Conservation (phyloP, 2,329 filamentous ascomycete genomes). For the Fusarium sambucinum region DNA sequence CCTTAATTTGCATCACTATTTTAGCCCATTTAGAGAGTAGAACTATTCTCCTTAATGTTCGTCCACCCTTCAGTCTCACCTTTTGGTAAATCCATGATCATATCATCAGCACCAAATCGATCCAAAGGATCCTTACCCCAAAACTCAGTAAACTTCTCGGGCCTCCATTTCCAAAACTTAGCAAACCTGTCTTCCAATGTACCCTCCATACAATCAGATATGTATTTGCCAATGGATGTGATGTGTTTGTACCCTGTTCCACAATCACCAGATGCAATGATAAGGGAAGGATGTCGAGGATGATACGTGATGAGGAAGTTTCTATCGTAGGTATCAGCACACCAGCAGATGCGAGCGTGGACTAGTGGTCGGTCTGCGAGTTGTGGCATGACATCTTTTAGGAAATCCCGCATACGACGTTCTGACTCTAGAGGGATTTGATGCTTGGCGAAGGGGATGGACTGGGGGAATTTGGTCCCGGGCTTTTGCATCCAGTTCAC, state of each 20-base stretch:
- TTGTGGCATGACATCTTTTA: conserved; percentile 23
- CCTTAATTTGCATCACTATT: too few species aligned
- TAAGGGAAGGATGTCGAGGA: conserved; percentile 21
- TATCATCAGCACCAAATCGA: conserved; percentile 27
- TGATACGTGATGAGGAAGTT: conserved; percentile 37
- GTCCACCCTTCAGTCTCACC: conserved; percentile 9
- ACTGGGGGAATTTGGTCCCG: neutral
- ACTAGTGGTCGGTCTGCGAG: conserved; percentile 28
- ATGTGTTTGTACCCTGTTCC: conserved; percentile 34
- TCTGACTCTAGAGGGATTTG: conserved; percentile 30
- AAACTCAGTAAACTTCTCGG: conserved; percentile 12
- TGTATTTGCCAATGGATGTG: conserved; percentile 25
- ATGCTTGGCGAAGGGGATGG: conserved; percentile 34
- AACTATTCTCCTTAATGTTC: neutral
- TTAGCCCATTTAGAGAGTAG: rapidly evolving
- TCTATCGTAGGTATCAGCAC: conserved; percentile 30
- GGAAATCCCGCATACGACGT: conserved; percentile 13
- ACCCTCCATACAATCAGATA: conserved; percentile 27
- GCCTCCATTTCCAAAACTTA: conserved; percentile 33
- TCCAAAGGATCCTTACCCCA: conserved; percentile 31
- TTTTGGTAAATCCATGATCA: conserved; percentile 15
- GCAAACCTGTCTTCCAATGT: conserved; percentile 18
- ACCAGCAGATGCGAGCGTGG: conserved; percentile 38
- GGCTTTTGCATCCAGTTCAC: conserved; percentile 32
- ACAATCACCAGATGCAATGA: conserved; percentile 34